Evolutionary conservation across 192 early-diverging fungal genomes (phyloP), one percentile per base, ranked within the genome.

Genomic region (Podila epigama): DNA sequence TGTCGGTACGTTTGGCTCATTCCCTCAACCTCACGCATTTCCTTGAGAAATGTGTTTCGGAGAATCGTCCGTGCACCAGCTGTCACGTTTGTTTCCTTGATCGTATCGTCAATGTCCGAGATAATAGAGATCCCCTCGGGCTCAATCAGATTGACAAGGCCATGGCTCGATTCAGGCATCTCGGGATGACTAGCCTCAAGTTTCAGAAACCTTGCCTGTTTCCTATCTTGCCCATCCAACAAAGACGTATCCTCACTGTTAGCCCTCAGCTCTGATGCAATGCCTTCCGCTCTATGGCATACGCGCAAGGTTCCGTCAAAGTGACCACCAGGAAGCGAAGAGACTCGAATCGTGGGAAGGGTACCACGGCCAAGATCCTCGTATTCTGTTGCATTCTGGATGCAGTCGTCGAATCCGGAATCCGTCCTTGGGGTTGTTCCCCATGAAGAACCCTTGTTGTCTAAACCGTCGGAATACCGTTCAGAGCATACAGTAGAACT

Each of bases 31-130:
- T 85, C 86, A 60, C 82, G 82, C 67, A 88, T 87, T 18, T 91
- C 85, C 3, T 83, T 82, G 33, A 94, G 88, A 56, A 95, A 87
- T 1, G 92, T 91, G 52, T 89, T 89, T 67, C 87, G 75, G 25
- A 93, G 63, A 29, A 92, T 85, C 3, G 84, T 87, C 64, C 86
- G 83, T 34, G 87, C 86, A 11, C 95, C 94, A 6, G 79, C 87
- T 0, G 89, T 86, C 35, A 98, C 92, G 42, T 91, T 86, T 3
- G 95, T 95, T 15, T 92, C 85, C 79, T 96, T 96, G 82, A 98
- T 98, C 7, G 96, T 98, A 66, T 98, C 96, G 72, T 98, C 96
- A 41, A 98, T 92, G 60, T 93, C 92, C 51, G 92, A 92, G 52
- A 98, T 94, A 7, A 98, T 70, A 0, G 95, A 95, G 20, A 92